These are phyloP conservation scores for Lodderomyces oxycetoniae DNA, from an alignment of 1,139 yeast species.

Conservation along the genomic window DNA sequence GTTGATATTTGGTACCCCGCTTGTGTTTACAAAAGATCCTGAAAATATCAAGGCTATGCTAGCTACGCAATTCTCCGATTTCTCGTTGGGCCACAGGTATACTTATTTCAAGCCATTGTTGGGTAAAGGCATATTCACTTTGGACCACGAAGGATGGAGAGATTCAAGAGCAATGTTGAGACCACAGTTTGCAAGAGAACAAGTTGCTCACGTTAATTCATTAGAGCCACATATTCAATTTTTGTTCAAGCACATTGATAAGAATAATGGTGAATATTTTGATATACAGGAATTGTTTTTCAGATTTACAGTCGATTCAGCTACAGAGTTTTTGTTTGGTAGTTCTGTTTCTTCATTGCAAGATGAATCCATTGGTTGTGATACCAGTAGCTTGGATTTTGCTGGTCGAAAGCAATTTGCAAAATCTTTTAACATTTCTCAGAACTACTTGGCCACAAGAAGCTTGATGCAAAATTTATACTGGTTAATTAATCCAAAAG, in stretches of 20 bases:
- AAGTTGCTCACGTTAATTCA: conserved; percentile 42
- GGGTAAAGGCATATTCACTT: conserved; percentile 54
- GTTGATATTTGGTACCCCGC: conserved; percentile 18
- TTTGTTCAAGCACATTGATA: conserved; percentile 30
- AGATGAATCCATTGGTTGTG: conserved; percentile 27
- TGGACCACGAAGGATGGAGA: conserved; percentile 53
- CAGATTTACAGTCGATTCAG: conserved; percentile 37
- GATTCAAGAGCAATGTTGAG: conserved; percentile 51
- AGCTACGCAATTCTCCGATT: conserved; percentile 44
- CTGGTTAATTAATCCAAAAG: conserved; percentile 20
- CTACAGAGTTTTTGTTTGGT: conserved; percentile 41
- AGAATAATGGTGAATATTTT: conserved; percentile 21
- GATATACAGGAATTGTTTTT: conserved; percentile 36
- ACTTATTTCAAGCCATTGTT: conserved; percentile 36
- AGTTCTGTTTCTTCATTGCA: conserved; percentile 29
- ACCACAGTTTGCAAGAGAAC: conserved; percentile 29
- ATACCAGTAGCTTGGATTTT: conserved; percentile 16
- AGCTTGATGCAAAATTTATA: conserved; percentile 27
- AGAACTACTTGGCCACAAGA: conserved; percentile 26
- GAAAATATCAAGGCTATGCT: conserved; percentile 33
- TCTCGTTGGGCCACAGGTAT: conserved; percentile 44
- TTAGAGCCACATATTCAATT: conserved; percentile 41
- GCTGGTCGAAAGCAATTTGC: conserved; percentile 23
- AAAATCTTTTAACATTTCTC: conserved; percentile 27
- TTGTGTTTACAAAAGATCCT: conserved; percentile 21